Evolutionary conservation across 345 rosid genomes (phyloP).

Genomic region (Eucalyptus pauciflora): DNA sequence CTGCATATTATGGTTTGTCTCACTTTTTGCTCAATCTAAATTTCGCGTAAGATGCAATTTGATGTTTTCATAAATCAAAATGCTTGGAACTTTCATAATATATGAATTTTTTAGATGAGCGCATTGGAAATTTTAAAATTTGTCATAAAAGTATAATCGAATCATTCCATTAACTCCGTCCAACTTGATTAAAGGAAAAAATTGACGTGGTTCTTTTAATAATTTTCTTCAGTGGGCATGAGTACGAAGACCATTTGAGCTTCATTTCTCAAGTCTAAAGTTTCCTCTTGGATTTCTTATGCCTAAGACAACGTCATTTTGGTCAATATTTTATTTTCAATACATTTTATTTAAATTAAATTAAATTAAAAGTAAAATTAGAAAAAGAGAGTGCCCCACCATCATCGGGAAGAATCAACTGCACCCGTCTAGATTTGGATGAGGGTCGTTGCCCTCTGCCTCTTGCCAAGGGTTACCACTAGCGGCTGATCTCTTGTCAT

Average conservation of each 20-base stretch:
- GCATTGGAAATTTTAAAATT: too few relatives aligned
- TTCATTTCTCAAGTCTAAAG: fast-evolving
- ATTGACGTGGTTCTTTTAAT: too few relatives aligned
- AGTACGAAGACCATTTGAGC: fast-evolving
- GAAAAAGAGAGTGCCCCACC: too few relatives aligned
- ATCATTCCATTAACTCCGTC: fast-evolving
- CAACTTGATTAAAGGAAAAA: fast-evolving
- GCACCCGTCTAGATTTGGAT: fast-evolving
- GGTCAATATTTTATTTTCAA: fast-evolving
- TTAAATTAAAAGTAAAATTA: too few relatives aligned
- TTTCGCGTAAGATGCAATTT: fast-evolving
- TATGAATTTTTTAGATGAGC: not conserved
- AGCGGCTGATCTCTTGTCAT: fast-evolving
- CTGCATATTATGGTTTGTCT: too few relatives aligned
- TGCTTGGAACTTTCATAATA: too few relatives aligned
- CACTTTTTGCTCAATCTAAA: too few relatives aligned
- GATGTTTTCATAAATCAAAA: too few relatives aligned
- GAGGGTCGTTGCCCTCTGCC: fast-evolving
- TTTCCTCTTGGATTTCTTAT: too few relatives aligned
- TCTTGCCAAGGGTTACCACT: fast-evolving
- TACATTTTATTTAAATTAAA: too few relatives aligned
- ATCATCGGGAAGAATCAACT: fast-evolving
- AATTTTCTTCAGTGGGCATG: fast-evolving
- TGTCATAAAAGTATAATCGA: fast-evolving
- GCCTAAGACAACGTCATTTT: too few relatives aligned